Conservation (phyloP, 2,329 filamentous ascomycete species). For the Trichophyton equinum region DNA sequence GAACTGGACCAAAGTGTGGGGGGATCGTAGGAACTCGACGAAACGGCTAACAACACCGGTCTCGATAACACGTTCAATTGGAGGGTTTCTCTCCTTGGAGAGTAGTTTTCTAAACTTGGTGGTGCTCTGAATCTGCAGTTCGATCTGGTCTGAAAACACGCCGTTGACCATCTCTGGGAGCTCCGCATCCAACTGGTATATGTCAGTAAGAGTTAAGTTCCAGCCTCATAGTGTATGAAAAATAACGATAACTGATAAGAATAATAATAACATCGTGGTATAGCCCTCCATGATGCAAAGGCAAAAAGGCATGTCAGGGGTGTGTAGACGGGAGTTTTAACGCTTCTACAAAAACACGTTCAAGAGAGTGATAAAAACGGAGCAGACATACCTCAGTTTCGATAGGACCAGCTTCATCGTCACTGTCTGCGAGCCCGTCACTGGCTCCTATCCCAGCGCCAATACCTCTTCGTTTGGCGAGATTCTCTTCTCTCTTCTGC, state of each 20-base stretch:
- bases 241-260: not conserved
- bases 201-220: not conserved
- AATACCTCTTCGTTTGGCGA: constrained; percentile 95
- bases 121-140: constrained; percentile 90
- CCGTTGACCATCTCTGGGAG: constrained; percentile 96
- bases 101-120: constrained; percentile 97
- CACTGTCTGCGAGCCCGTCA: constrained; percentile 79
- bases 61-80: constrained; percentile 98
- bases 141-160: constrained; percentile 98
- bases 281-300: not conserved
- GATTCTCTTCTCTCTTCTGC: constrained; percentile 96
- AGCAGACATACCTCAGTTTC: constrained; percentile 79
- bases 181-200: constrained; percentile 75
- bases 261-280: not conserved
- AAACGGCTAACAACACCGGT: constrained; percentile 95
- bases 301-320: not conserved
- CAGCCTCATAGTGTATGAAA: too few species aligned
- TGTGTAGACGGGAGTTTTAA: not conserved
- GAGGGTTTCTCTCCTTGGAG: constrained; percentile 97
- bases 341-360: not conserved
- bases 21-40: constrained; percentile 94
- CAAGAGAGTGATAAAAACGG: not conserved
- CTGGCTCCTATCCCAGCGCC: constrained; percentile 47
- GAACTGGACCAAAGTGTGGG: constrained; percentile 95
- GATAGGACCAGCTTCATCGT: constrained; percentile 89